Base-by-base conservation (phyloP, 1,284 basidiomycete species). In the Apiotrichum brassicae region DNA sequence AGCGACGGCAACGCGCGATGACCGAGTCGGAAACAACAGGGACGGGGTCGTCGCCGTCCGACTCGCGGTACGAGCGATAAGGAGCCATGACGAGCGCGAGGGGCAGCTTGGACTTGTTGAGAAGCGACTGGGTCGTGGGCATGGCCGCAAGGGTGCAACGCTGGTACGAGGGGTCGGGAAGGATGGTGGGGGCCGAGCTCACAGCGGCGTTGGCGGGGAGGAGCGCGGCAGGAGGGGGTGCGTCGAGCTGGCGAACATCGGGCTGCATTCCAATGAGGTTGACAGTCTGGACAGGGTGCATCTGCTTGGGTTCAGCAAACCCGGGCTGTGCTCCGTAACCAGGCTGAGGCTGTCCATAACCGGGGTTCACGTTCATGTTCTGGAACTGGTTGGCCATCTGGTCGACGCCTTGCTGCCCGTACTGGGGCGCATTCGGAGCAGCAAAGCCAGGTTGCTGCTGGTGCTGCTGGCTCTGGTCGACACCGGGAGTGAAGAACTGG, bases 1-100 rank as follows among this genome's bases (percentile, higher is more conserved):
- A 98, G 34, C 94, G 83, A 56, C 95, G 82, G 76, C 95, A 98
- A 39, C 95, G 87, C 40, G 95, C 94, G 63, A 98, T 98, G 41
- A 98, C 87, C 0, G 88, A 91, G 71, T 98, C 95, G 1, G 86
- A 82, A 3, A 97, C 82, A 32, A 97, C 80, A 12, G 92, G 90
- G 13, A 97, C 90, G 0, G 82, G 78, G 44, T 83, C 82, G 62
- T 66, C 66, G 56, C 71, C 63, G 42, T 78, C 77, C 8, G 64
- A 66, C 35, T 76, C 72, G 50, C 77, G 75, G 54, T 91, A 74
- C 2, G 86, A 85, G 37, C 93, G 84, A 74, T 97, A 94, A 0
- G 95, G 95, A 0, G 90, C 90, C 62, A 97, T 79, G 53, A 98
- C 78, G 53, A 98, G 79, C 2, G 86, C 91, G 41, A 98, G 79